Evolutionary conservation across 192 early-diverging fungal species (phyloP), one percentile per base, ranked within the genome.

Genomic region (Allomyces macrogynus): DNA sequence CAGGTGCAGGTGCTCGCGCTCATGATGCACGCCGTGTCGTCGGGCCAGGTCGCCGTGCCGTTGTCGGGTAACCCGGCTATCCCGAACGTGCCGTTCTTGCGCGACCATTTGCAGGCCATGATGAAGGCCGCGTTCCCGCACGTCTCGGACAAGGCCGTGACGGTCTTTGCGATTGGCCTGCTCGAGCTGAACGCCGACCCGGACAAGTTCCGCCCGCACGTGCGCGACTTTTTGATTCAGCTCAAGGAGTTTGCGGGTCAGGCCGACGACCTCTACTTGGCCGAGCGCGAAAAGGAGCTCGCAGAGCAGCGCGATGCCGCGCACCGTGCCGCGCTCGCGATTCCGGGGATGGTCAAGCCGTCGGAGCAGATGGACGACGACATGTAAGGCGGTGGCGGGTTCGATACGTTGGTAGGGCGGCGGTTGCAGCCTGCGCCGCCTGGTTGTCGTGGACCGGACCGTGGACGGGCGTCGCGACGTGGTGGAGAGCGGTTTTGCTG

Each of bases 291-390:
- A 77, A 81, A 79, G 26, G 90, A 91, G 67, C 74, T 84, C 18
- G 86, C 88, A 67, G 68, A 67, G 62, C 89, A 86, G 75, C 83
- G 83, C 74, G 83, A 89, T 76, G 70, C 70, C 70, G 92, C 94
- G 32, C 77, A 86, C 71, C 89, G 90, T 67, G 80, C 82, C 65
- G 90, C 91, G 16, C 71, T 89, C 65, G 77, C 79, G 69, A 87
- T 99, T 76, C 95, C 95, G 5, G 95, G 95, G 62, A 89, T 99
- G 87, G 78, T 99, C 64, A 99, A 99, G 75, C 94, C 94, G 11
- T 76, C 79, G n/a, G 89, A 92, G 43, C 73, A 87, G 75, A 80
- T 74, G 67, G 77, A 81, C 27, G 75, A 78, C 64, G 74, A 80
- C 49, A 40, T 40, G 32, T 40, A 40, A 40, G 32, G 32, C 32